These are phyloP conservation scores for Camelina hispida DNA, from an alignment of 345 rosid genomes.

Conservation along the genomic window DNA sequence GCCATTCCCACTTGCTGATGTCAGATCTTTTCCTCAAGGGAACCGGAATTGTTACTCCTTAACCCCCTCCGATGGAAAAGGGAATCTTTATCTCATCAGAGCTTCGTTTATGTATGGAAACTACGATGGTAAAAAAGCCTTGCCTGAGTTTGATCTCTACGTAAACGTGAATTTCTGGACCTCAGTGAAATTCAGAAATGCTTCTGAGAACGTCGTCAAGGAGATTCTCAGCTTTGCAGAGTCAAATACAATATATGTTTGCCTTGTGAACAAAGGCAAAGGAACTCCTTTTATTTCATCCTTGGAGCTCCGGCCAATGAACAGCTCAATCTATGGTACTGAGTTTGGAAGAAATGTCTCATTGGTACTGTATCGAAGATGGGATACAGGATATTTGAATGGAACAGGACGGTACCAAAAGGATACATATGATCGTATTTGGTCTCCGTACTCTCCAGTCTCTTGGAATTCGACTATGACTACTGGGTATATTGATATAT, in stretches of 20 bases:
- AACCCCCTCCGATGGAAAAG: slow-evolving; percentile 42
- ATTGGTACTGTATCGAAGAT: slow-evolving; percentile 41
- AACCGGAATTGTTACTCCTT: slow-evolving; percentile 53
- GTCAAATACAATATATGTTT: slow-evolving; percentile 44
- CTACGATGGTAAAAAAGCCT: slow-evolving; percentile 48
- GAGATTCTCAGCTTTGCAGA: slow-evolving; percentile 54
- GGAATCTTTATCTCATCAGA: slow-evolving; percentile 49
- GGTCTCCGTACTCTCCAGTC: slow-evolving; percentile 45
- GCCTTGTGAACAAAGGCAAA: slow-evolving; percentile 55
- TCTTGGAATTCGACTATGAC: slow-evolving; percentile 48
- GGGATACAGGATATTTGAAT: slow-evolving; percentile 38
- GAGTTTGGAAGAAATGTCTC: slow-evolving; percentile 48
- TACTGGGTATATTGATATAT: slow-evolving; percentile 39
- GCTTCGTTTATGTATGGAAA: slow-evolving; percentile 57
- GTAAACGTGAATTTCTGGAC: slow-evolving; percentile 54
- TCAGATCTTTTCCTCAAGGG: slow-evolving; percentile 55
- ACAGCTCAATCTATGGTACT: slow-evolving; percentile 46
- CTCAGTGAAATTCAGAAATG: slow-evolving; percentile 45
- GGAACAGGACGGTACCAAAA: slow-evolving; percentile 49
- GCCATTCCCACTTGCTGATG: slow-evolving; percentile 43
- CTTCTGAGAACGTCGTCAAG: slow-evolving; percentile 4
- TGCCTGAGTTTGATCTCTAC: slow-evolving; percentile 57
- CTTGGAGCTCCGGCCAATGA: slow-evolving; percentile 55
- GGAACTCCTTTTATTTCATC: slow-evolving; percentile 64
- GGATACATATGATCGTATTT: slow-evolving; percentile 56